Evolutionary conservation across 1,284 basidiomycete species (phyloP), one percentile per base, ranked within the genome.

Genomic region (Trametes versicolor): DNA sequence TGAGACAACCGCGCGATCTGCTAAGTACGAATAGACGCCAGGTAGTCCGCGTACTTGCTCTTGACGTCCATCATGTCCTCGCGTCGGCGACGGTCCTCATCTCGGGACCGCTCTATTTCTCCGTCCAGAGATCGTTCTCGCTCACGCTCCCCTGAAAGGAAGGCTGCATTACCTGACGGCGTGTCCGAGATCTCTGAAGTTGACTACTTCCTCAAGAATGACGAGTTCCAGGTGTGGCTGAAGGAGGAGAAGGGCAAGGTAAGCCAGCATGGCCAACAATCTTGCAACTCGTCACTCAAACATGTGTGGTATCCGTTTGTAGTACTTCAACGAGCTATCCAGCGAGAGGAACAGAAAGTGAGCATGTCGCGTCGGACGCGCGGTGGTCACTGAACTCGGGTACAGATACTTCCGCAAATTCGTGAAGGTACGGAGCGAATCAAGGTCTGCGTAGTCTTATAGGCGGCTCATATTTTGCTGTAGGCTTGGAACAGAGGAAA

Each of bases 341-440:
- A 87, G 92, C 43, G 91, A 93, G 25, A 88, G 81, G 74, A 86
- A 92, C 10, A 83, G 90, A 72, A 92, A 87, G 91, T 92, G 76
- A 74, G 86, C 72, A 37, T 59, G 49, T 64, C 58, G 25, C 15
- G 32, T 34, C 34, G 6, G 58, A 67, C 65, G 45, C 56, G 67
- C 69, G 67, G 75, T 77, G 69, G 56, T 67, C 67, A 58, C 70
- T 78, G 67, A 78, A 66, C 21, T 29, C 69, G 66, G 70, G 76
- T 49, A 41, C 74, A 93, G 92, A 73, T 93, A 94, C 74, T 94
- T 94, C 74, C 89, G 88, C 72, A 94, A 93, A 78, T 94, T 94
- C 71, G 87, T 93, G 50, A 93, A 93, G 85, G 90, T 91, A 70
- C 49, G 69, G 29, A 34, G 53, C 17, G 10, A 25, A 34, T 25